Evolutionary conservation across 1,284 basidiomycete species (phyloP), one percentile per base, ranked within the genome.

Genomic region (Puccinia horiana): DNA sequence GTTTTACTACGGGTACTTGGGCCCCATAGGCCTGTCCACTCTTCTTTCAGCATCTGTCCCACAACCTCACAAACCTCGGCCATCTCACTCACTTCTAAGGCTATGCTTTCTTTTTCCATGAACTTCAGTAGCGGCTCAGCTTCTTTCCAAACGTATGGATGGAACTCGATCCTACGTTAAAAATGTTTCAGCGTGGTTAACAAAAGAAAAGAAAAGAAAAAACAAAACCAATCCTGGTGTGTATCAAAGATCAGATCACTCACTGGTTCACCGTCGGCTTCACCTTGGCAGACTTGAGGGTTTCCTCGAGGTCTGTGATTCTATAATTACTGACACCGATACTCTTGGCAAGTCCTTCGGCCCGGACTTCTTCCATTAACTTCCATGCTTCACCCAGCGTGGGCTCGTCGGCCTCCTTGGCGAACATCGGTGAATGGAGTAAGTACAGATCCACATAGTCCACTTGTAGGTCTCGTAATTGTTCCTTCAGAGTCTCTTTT

Each of bases 111-210:
- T 44, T 70, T 20, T 14, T 80, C 56, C 78, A 80, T 80, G 49
- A 40, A 72, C 26, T 80, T 52, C 26, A 80, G 14, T 20, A 80
- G 42, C 42, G 78, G 69, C 56, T 80, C 78, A 14, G 67, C 65
- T 73, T 80, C 78, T 32, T 67, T 73, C 78, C 78, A 80, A 56
- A 80, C 78, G 54, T 80, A 80, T 16, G 78, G 78, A 73, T 80
- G 78, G 29, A 80, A 72, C 56, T 80, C 78, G 56, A 80, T 80
- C 70, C 78, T 80, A 69, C 20, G n/a, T 47, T 12, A 29, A 52
- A 16, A 42, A 26, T 49, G 32, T 23, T 35, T 37, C 29, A 29
- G 2, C 29, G 32, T 56, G 8, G 32, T 32, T 18, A 9, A 14
- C 16, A 75, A 23, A 32, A 35, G n/a, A n/a, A n/a, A n/a, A n/a